Percentiles rank a stretch among this genome's conserved stretches.
Conservation (phyloP, 192 early-diverging fungal genomes). For the Mortierella alpina region DNA sequence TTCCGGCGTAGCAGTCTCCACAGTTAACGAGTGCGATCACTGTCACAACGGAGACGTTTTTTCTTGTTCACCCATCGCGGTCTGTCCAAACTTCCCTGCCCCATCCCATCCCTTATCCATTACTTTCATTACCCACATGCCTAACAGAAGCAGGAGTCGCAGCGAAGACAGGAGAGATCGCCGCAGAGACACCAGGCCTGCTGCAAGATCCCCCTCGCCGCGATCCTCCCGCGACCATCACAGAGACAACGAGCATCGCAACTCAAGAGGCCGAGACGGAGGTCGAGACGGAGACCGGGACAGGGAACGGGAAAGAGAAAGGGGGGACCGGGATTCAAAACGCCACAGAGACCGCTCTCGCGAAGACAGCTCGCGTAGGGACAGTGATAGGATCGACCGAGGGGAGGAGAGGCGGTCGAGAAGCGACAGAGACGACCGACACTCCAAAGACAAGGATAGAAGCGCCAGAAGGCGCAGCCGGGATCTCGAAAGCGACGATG, state of each 20-base stretch:
- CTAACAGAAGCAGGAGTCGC: conserved; percentile 33
- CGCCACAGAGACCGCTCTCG: conserved; percentile 1
- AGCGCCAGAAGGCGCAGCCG: conserved; percentile 17
- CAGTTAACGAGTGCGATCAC: not conserved
- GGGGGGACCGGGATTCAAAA: not conserved
- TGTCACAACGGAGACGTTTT: not conserved
- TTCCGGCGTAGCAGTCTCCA: not conserved
- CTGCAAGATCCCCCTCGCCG: conserved; percentile 17
- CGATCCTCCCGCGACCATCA: conserved; percentile 18
- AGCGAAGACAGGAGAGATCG: conserved; percentile 26
- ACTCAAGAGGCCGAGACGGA: not conserved
- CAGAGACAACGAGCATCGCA: conserved; percentile 13
- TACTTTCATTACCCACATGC: conserved; percentile 11
- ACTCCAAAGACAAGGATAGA: conserved; percentile 3
- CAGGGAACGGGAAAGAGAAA: conserved; percentile 6
- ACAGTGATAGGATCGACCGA: not conserved
- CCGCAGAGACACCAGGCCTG: conserved; percentile 6
- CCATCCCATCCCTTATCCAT: not conserved
- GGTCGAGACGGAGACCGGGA: conserved; percentile 18
- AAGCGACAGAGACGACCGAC: not conserved
- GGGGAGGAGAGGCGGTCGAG: not conserved
- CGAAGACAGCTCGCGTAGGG: not conserved
- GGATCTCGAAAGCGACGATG: conserved; percentile 15
- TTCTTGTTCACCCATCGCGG: no score
- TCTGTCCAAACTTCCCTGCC: no score